These are phyloP conservation scores for Zizania latifolia DNA, from an alignment of 176 grass and related monocot genomes.

Conservation along the genomic window DNA sequence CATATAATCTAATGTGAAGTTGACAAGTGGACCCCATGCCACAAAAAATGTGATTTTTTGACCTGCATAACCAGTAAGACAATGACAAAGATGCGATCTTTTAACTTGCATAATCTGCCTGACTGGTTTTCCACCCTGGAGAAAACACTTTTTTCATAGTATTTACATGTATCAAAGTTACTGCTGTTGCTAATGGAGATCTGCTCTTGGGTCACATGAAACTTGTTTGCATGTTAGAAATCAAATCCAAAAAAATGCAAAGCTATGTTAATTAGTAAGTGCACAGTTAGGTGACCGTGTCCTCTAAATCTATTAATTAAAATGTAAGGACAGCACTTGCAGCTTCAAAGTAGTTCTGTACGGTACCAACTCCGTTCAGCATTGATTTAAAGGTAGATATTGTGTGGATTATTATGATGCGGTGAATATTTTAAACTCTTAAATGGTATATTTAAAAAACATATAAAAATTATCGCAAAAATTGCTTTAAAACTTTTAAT, in stretches of 20 bases:
- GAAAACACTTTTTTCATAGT: background rate
- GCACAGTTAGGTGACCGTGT: background rate
- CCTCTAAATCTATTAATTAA: background rate
- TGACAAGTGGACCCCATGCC: no score
- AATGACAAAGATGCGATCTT: no score
- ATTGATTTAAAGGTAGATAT: no score
- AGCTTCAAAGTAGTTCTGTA: background rate
- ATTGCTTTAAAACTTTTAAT: no score
- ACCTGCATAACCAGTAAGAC: no score
- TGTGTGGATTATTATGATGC: no score
- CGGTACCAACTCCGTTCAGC: constrained; percentile 19
- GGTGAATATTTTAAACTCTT: no score
- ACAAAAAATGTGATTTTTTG: no score
- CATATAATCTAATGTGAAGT: no score
- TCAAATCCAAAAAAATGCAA: background rate
- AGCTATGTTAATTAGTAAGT: background rate
- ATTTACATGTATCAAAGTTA: background rate
- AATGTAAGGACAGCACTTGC: background rate
- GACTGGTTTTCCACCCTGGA: background rate
- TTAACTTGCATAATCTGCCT: no score
- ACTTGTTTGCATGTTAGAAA: background rate
- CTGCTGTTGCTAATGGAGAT: background rate
- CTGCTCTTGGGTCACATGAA: constrained; percentile 19
- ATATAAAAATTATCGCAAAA: no score
- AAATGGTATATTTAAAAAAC: no score